Base-by-base conservation (phyloP, 2,329 filamentous ascomycete genomes). In the Pseudocercospora fuligena region DNA sequence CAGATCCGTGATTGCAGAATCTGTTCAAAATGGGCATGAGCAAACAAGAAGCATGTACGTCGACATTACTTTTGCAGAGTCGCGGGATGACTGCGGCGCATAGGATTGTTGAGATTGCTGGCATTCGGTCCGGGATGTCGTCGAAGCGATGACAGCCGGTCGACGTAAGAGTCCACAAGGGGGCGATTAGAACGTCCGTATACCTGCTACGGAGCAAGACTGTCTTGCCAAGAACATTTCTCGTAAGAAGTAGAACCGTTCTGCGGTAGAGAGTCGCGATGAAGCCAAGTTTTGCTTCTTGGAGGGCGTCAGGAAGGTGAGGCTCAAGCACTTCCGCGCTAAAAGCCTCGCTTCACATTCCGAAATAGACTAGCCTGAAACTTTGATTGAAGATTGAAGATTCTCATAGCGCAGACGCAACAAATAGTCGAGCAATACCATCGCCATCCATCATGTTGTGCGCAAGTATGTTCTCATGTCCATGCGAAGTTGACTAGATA, bases 381-480 rank as follows among this genome's bases (percentile, higher is more conserved):
- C 40, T 43, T 8, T 43, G 40, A 43, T 19, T 43, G 40, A 43
- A 40, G 36, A 40, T 40, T 40, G 36, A 40, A 43, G 40, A 43
- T n/a, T 43, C 40, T 43, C 40, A 43, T 43, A 19, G 40, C 40
- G 40, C n/a, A 19, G 14, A 43, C 40, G 40, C 40, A 43, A 43
- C 40, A 19, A 43, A 43, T 19, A 43, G 40, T 43, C 40, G 40
- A 43, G 40, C 40, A 43, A 7, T 43, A 43, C 7, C 40, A 43
- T 43, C 12, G 36, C 40, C n/a, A 43, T 43, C 40, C 62, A 72
- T 61, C 5, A 80, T 80, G 78, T 69, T 79, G 63, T 80, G 78
- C 74, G 78, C 78, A 77, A 80, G 78, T 80, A 65, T 70, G 78
- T 75, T 5, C 21, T 16, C 3, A 12, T 43, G 11, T 2, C 31